Conservation (phyloP, 345 rosid genomes). For the Acer yangbiense region DNA sequence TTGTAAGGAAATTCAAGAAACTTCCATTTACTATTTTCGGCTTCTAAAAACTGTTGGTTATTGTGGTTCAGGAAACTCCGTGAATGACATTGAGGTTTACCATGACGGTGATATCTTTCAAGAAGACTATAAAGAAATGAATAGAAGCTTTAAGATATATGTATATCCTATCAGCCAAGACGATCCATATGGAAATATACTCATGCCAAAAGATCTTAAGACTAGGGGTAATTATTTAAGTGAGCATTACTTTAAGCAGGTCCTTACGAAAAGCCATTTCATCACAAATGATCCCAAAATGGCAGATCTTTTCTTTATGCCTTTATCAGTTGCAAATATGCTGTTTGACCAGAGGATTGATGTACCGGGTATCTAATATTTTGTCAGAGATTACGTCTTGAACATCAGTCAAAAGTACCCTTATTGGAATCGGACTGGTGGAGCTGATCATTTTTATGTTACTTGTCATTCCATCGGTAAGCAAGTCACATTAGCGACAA, state of each 20-base stretch:
- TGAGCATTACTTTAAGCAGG: slow-evolving; percentile 58
- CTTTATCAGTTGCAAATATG: slow-evolving; percentile 55
- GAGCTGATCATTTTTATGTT: slow-evolving; percentile 59
- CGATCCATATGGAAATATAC: slow-evolving; percentile 51
- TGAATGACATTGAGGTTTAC: slow-evolving; percentile 40
- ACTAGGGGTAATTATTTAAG: slow-evolving; percentile 57
- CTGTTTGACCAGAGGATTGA: slow-evolving; percentile 47
- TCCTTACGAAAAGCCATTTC: slow-evolving; percentile 50
- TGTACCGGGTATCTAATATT: slow-evolving; percentile 43
- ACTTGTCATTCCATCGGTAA: slow-evolving; percentile 53
- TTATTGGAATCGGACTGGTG: slow-evolving; percentile 54
- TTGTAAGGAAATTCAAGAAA: neutral
- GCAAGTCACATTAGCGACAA: slow-evolving; percentile 42
- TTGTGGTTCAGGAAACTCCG: slow-evolving; percentile 40
- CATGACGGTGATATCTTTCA: slow-evolving; percentile 46
- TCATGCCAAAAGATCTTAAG: slow-evolving; percentile 41
- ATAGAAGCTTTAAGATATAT: slow-evolving; percentile 58
- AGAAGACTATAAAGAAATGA: slow-evolving; percentile 56
- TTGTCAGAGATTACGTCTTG: slow-evolving; percentile 41
- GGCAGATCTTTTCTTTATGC: slow-evolving; percentile 60
- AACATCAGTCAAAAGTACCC: slow-evolving; percentile 46
- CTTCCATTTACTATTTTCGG: neutral
- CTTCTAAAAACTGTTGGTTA: slow-evolving; percentile 25
- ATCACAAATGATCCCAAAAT: slow-evolving; percentile 45
- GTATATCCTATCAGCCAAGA: slow-evolving; percentile 50